Evolutionary conservation across 257 asterid genomes (phyloP), one percentile per base, ranked within the genome.

Genomic region (Lithospermum erythrorhizon): DNA sequence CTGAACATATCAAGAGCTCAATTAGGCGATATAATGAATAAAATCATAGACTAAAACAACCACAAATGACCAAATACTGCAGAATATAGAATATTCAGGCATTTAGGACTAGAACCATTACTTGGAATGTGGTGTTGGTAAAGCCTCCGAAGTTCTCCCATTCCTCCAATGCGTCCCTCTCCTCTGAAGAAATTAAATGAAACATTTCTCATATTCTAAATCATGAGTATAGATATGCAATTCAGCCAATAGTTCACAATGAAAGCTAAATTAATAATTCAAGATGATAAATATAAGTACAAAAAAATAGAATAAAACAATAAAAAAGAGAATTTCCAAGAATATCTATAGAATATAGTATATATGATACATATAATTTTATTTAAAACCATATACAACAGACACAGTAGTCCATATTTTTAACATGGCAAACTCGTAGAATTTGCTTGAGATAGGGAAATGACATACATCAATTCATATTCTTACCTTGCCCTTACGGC

Each of bases 401-500:
- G 15, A 41, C 17, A 13, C 16, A 13, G 49, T 41, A 41, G 17
- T 41, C 9, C 9, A 7, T 13, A 41, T 13, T 9, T 41, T 41
- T 41, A 41, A 11, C 48, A 41, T 41, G 16, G 16, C 15, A 41
- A 41, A 9, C 16, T 41, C 11, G 48, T 41, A 41, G 49, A 41
- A 41, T 13, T 2, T 41, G 18, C 45, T 35, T 35, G 45, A 35
- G 45, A 6, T 9, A 41, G 18, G 49, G 49, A 59, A 61, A 2
- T 56, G 57, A 54, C 48, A 59, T 35, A 64, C 30, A 64, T 57
- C 55, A 72, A 13, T 53, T 23, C 27, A 21, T 18, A 29, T 55
- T 5, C 59, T 58, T 76, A 93, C 99, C 99, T 86, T 93, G 49
- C 83, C 70, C 79, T 83, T 93, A 70, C 85, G 93, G 75, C 67